phyloP scores from a whole-genome alignment of 1,139 yeast species.

The Geotrichum fermentans region DNA sequence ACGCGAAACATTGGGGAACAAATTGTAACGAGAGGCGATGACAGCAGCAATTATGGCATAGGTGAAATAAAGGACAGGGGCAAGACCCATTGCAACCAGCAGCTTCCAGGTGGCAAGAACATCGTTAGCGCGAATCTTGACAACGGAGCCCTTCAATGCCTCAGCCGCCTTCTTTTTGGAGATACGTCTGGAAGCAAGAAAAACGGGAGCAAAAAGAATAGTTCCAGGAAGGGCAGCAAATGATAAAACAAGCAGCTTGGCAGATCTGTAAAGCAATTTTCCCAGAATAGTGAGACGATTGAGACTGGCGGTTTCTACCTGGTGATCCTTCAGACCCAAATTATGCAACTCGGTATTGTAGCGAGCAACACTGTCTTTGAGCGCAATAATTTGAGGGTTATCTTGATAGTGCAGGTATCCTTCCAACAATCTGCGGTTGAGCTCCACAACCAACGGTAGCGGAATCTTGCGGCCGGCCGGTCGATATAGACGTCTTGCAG shows the following conservation, averaged over 20 bases:
- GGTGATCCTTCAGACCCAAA: slow-evolving; percentile 82
- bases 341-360: slow-evolving; percentile 66
- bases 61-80: slow-evolving; percentile 76
- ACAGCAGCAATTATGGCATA: slow-evolving; percentile 69
- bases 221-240: slow-evolving; percentile 79
- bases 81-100: slow-evolving; percentile 78
- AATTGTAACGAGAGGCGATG: slow-evolving; percentile 28
- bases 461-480: slow-evolving; percentile 72
- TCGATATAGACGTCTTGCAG: slow-evolving; percentile 84
- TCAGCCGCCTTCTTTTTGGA: slow-evolving; percentile 66
- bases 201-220: slow-evolving; percentile 79
- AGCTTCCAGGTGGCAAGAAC: slow-evolving; percentile 96
- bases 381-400: slow-evolving; percentile 58
- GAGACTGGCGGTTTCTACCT: slow-evolving; percentile 64
- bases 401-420: slow-evolving; percentile 75
- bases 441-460: slow-evolving; percentile 76
- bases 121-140: slow-evolving; percentile 85
- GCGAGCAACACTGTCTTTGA: slow-evolving; percentile 56
- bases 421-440: slow-evolving; percentile 75
- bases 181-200: slow-evolving; percentile 66
- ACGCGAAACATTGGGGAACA: slow-evolving; percentile 21
- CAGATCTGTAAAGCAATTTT: slow-evolving; percentile 50
- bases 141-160: slow-evolving; percentile 85
- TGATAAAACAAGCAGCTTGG: slow-evolving; percentile 52
- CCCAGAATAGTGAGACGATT: slow-evolving; percentile 45